phyloP scores from a whole-genome alignment of 768 basidiomycete species.

The Solioccasus polychromus region DNA sequence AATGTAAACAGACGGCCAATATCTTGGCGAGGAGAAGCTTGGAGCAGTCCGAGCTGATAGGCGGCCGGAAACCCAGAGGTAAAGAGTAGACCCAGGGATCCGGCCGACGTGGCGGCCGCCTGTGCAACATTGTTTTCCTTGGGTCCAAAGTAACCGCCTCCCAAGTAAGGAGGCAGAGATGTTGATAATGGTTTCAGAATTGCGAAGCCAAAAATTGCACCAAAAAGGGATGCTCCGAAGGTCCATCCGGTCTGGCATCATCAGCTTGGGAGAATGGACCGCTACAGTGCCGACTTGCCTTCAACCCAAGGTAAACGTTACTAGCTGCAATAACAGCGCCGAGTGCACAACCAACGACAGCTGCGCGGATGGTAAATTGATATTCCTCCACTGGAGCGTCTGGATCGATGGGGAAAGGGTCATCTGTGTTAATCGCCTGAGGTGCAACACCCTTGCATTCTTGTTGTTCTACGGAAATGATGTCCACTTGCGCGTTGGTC shows the following conservation, averaged over 20 bases:
- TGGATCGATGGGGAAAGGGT: conserved; percentile 55
- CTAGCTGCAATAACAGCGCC: conserved; percentile 58
- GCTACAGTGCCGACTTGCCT: conserved; percentile 35
- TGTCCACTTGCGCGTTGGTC: background rate
- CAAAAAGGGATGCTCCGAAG: conserved; percentile 62
- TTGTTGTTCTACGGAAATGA: conserved; percentile 6
- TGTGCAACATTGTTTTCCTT: conserved; percentile 48
- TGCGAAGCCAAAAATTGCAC: conserved; percentile 39
- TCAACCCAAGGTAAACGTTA: conserved; percentile 66
- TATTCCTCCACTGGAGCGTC: conserved; percentile 39
- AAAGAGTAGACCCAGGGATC: conserved; percentile 57
- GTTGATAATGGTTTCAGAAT: conserved; percentile 57
- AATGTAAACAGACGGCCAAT: conserved; percentile 56
- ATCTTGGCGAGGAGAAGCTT: conserved; percentile 45
- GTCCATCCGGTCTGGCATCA: conserved; percentile 53
- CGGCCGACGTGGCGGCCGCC: conserved; percentile 40
- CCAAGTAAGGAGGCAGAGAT: conserved; percentile 42
- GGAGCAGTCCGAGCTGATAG: conserved; percentile 53
- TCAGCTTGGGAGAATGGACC: background rate
- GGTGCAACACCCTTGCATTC: too few species aligned
- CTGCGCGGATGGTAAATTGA: conserved; percentile 50
- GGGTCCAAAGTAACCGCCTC: conserved; percentile 56
- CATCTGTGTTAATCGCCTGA: conserved; percentile 20
- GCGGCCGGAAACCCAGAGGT: conserved; percentile 60
- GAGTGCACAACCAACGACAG: conserved; percentile 49